phyloP scores from a whole-genome alignment of 768 basidiomycete genomes.

The Phlebiopsis gigantea region DNA sequence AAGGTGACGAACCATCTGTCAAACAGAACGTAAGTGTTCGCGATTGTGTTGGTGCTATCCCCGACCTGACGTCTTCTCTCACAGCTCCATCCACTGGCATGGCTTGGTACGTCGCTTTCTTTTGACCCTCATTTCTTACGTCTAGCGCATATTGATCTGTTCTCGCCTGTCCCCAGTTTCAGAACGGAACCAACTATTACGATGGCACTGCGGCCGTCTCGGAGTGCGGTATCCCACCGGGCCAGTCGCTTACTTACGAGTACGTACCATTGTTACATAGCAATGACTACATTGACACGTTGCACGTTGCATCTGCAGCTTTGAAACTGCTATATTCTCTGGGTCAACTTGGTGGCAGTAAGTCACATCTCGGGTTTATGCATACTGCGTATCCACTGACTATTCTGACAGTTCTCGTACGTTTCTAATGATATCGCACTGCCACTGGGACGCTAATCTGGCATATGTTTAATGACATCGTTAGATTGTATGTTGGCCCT shows the following conservation, averaged over 20 bases:
- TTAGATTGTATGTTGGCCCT: background rate
- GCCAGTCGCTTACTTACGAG: conserved; percentile 37
- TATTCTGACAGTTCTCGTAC: background rate
- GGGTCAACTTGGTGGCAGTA: conserved; percentile 50
- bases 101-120: no score
- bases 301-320: conserved; percentile 1
- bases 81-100: no score
- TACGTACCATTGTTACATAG: background rate
- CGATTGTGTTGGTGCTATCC: background rate
- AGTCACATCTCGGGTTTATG: conserved; percentile 13
- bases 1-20: conserved; percentile 30
- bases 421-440: background rate
- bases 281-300: background rate
- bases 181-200: conserved; percentile 42
- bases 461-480: background rate
- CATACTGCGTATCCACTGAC: background rate
- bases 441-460: background rate
- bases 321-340: conserved; percentile 20
- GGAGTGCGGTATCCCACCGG: conserved; percentile 49
- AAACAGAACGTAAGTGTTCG: conserved; percentile 25
- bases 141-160: background rate
- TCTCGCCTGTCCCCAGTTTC: conserved; percentile 24
- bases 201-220: conserved; percentile 44
- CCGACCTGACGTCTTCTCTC: no score
- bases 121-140: no score